A percentile compares a stretch with the other conserved stretches of the same genome.
These are phyloP conservation scores for Aspergillus thermomutatus DNA, from an alignment of 2,329 filamentous ascomycete species.

Conservation along the genomic window DNA sequence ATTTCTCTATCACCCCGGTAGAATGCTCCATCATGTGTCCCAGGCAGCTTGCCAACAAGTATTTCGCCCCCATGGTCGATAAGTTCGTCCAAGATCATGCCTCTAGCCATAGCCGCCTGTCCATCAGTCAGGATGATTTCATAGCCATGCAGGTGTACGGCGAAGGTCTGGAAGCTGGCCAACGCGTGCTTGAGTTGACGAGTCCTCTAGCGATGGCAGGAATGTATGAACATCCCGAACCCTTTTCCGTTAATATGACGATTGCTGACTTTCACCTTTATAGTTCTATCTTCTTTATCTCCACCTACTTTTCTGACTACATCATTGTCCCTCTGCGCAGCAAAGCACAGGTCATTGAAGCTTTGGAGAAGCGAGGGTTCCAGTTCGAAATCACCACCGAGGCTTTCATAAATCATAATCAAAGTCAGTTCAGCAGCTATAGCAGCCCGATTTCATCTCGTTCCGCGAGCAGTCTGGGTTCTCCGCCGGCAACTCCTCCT, in stretches of 20 bases:
- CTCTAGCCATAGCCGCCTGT: constrained; percentile 52
- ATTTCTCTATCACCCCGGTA: constrained; percentile 86
- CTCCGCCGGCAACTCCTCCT: constrained; percentile 65
- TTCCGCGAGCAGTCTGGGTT: constrained; percentile 22
- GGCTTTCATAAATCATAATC: constrained; percentile 61
- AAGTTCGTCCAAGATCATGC: constrained; percentile 51
- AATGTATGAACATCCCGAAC: constrained; percentile 54
- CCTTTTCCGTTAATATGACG: background rate
- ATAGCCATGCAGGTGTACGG: constrained; percentile 86
- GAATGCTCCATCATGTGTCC: constrained; percentile 93
- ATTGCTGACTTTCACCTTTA: constrained; percentile 1
- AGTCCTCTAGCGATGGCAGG: constrained; percentile 86
- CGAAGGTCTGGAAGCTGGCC: constrained; percentile 84
- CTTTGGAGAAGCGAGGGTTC: constrained; percentile 76
- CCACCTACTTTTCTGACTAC: constrained; percentile 96
- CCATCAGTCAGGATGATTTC: constrained; percentile 79
- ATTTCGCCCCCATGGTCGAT: constrained; percentile 71
- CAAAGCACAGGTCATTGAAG: constrained; percentile 69
- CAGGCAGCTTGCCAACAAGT: constrained; percentile 64
- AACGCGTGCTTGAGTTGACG: constrained; percentile 86
- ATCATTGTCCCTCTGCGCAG: constrained; percentile 81
- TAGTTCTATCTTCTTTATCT: constrained; percentile 94
- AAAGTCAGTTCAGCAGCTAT: constrained; percentile 44
- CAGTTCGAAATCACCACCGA: constrained; percentile 70
- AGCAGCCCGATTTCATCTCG: constrained; percentile 31